phyloP scores from a whole-genome alignment of 1,284 basidiomycete genomes.

The Cystobasidiaceae sp. region DNA sequence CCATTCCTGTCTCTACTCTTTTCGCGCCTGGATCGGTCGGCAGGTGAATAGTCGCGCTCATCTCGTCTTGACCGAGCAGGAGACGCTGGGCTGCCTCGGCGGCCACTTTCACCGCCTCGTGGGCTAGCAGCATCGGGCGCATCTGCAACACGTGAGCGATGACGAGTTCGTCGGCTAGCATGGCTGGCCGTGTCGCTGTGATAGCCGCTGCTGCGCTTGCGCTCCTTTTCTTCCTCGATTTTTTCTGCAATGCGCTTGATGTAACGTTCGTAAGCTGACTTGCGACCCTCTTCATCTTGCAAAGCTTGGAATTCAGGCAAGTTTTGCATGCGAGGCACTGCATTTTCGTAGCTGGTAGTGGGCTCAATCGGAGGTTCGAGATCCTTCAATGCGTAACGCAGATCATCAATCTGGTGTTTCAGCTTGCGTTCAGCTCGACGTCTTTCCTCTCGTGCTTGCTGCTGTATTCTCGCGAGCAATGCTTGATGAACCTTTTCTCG shows the following conservation, averaged over 20 bases:
- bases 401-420: conserved; percentile 85
- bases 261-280: conserved; percentile 74
- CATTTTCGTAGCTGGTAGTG: conserved; percentile 69
- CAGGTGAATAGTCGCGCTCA: conserved; percentile 12
- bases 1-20: no score
- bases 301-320: conserved; percentile 76
- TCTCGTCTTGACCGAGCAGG: background rate
- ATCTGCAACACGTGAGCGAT: conserved; percentile 8
- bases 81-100: background rate
- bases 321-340: conserved; percentile 66
- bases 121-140: conserved; percentile 8
- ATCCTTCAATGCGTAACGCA: conserved; percentile 92
- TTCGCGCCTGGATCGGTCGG: conserved; percentile 15
- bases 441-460: conserved; percentile 64
- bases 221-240: conserved; percentile 31
- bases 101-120: background rate
- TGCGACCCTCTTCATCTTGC: conserved; percentile 69
- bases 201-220: conserved; percentile 3
- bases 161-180: conserved; percentile 27
- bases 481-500: conserved; percentile 58
- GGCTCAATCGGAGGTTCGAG: conserved; percentile 71
- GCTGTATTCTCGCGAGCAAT: conserved; percentile 65
- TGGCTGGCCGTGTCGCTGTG: conserved; percentile 24
- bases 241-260: conserved; percentile 73
- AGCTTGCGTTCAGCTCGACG: conserved; percentile 73